Conservation (phyloP, 2,329 filamentous ascomycete genomes). For the Alternaria viburni region DNA sequence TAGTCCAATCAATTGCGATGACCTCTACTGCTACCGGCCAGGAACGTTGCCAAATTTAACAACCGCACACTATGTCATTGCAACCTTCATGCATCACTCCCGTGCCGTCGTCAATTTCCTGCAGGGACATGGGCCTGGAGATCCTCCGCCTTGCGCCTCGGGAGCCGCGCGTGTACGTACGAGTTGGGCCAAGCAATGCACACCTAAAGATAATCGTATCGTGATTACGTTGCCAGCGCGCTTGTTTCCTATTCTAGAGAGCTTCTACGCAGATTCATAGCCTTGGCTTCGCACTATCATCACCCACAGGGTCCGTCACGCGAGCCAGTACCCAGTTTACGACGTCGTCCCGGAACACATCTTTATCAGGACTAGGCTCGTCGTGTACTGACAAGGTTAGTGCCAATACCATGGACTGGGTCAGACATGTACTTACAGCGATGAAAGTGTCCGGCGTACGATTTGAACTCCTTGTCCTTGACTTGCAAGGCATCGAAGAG, state of each 20-base stretch:
- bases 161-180: conserved; percentile 12
- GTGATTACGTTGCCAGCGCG: conserved; percentile 13
- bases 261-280: conserved; percentile 26
- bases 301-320: conserved; percentile 38
- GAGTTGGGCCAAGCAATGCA: not conserved
- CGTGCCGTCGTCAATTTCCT: conserved; percentile 9
- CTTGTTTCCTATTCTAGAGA: conserved; percentile 8
- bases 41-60: not conserved
- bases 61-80: not conserved
- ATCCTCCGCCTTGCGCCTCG: conserved; percentile 12
- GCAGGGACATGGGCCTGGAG: conserved; percentile 1
- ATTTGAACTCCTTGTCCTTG: conserved; percentile 72
- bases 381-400: conserved; percentile 44
- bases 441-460: conserved; percentile 81
- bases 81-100: not conserved
- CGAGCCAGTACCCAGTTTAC: conserved; percentile 45
- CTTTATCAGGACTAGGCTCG: conserved; percentile 44
- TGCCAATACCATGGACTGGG: not conserved
- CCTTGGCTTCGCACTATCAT: conserved; percentile 41
- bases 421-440: conserved; percentile 57
- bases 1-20: not conserved
- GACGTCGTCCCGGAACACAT: conserved; percentile 44
- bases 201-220: not conserved
- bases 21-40: not conserved
- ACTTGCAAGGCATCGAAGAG: conserved; percentile 66